Percentiles rank a stretch among this genome's conserved stretches.
These are phyloP conservation scores for Daucus carota DNA, from an alignment of 129 eudicot species.

Conservation along the genomic window DNA sequence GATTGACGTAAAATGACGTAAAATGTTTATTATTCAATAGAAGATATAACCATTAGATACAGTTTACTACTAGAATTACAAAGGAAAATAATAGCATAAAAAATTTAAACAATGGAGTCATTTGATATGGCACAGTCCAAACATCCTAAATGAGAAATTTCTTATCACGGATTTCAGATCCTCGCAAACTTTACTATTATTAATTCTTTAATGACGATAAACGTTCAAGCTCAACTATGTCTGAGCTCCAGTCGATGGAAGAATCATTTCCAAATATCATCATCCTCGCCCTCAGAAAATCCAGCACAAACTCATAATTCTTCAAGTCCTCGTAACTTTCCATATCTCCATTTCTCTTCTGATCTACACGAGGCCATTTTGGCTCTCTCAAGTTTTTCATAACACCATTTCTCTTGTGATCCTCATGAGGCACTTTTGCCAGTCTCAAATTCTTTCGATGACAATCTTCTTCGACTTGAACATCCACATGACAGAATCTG, in stretches of 20 bases:
- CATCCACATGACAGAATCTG: conserved; percentile 54
- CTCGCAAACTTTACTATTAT: conserved; percentile 33
- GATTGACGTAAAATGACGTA: not conserved
- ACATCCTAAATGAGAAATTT: conserved; percentile 39
- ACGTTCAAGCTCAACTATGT: conserved; percentile 65
- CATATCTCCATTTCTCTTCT: not conserved
- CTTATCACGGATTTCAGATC: conserved; percentile 44
- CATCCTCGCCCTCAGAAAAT: conserved; percentile 6
- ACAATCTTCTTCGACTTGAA: conserved; percentile 45
- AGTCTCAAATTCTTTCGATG: not conserved
- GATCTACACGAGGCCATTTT: not conserved
- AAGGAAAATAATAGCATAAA: not conserved
- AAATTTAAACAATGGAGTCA: conserved; percentile 34
- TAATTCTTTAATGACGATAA: conserved; percentile 31
- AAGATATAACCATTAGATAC: not conserved
- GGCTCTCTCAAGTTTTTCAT: not conserved
- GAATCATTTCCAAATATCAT: conserved; percentile 31
- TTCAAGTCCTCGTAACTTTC: not conserved
- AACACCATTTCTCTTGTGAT: not conserved
- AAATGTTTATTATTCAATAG: not conserved
- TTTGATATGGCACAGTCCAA: conserved; percentile 48
- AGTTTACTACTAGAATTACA: not conserved
- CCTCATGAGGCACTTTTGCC: not conserved
- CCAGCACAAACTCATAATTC: conserved; percentile 8
- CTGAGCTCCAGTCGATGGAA: conserved; percentile 58